Percentiles rank a stretch among this genome's conserved stretches.
These are phyloP conservation scores for Aspergillus homomorphus DNA, from an alignment of 495 filamentous ascomycete genomes.

Conservation along the genomic window DNA sequence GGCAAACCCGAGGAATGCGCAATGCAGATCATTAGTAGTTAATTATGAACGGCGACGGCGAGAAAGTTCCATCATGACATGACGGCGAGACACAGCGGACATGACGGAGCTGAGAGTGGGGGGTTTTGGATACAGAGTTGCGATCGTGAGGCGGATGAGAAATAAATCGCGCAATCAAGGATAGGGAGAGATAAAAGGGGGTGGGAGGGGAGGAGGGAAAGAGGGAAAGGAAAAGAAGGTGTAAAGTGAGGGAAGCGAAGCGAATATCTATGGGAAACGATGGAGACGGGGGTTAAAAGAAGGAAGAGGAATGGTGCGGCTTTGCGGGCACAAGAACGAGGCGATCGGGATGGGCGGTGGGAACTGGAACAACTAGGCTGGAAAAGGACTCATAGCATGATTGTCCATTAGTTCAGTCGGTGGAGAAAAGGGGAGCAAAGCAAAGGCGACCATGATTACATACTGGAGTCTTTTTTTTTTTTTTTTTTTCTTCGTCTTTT, in stretches of 20 bases:
- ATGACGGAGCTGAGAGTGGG: constrained; percentile 10
- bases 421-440: background rate
- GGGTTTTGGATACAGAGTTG: background rate
- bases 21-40: background rate
- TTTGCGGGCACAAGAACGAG: background rate
- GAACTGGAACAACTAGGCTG: background rate
- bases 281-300: background rate
- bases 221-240: constrained; percentile 4
- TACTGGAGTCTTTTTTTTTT: background rate
- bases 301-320: constrained; percentile 5
- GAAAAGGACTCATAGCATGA: constrained; percentile 4
- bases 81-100: constrained; percentile 19
- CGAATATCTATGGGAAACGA: background rate
- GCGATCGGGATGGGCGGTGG: background rate
- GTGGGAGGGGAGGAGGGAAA: background rate
- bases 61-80: constrained; percentile 22
- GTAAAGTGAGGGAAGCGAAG: background rate
- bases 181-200: background rate
- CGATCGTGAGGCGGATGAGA: background rate
- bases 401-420: background rate
- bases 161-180: background rate
- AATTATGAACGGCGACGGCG: constrained; percentile 14
- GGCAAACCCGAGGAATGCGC: background rate
- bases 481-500: too few relatives aligned
- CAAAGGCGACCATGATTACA: background rate